Evolutionary conservation across 768 basidiomycete species (phyloP).

Genomic region (Nevesoporus exiguus): DNA sequence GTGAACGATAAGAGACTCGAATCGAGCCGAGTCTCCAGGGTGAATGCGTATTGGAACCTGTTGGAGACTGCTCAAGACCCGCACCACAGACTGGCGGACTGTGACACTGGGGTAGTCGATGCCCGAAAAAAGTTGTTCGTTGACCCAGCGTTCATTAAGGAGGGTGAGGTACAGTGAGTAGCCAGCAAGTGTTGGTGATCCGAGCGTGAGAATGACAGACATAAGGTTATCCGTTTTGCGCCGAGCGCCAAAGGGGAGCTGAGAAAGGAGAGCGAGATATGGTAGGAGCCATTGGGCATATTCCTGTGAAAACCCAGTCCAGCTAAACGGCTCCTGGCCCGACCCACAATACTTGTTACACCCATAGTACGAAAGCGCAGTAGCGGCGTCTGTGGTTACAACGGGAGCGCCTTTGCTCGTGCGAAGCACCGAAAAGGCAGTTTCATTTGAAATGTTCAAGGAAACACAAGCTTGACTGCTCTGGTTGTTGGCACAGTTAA

Average conservation of each 20-base stretch:
- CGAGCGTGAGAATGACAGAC: constrained; percentile 42
- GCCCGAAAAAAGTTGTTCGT: constrained; percentile 28
- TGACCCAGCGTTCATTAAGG: constrained; percentile 42
- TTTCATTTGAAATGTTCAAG: not conserved
- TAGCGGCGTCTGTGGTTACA: not conserved
- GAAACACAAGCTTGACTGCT: constrained; percentile 1
- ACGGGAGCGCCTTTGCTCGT: constrained; percentile 8
- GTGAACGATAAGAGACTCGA: too few relatives aligned
- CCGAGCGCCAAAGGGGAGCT: constrained; percentile 44
- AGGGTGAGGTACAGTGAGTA: constrained; percentile 45
- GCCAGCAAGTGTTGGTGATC: constrained; percentile 43
- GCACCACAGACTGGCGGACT: constrained; percentile 25
- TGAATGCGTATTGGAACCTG: too few relatives aligned
- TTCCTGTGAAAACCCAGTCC: constrained; percentile 30
- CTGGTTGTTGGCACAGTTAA: not conserved
- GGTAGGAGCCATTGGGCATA: constrained; percentile 47
- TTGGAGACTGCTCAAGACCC: too few relatives aligned
- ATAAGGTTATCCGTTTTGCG: constrained; percentile 40
- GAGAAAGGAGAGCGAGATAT: constrained; percentile 47
- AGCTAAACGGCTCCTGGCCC: constrained; percentile 13
- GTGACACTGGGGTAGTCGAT: constrained; percentile 24
- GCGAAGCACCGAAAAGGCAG: constrained; percentile 14
- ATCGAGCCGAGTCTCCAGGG: too few relatives aligned
- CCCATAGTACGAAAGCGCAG: constrained; percentile 6
- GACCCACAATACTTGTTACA: constrained; percentile 24